These are phyloP conservation scores for Tolypocladium ophioglossoides DNA, from an alignment of 2,329 filamentous ascomycete species.

Conservation along the genomic window DNA sequence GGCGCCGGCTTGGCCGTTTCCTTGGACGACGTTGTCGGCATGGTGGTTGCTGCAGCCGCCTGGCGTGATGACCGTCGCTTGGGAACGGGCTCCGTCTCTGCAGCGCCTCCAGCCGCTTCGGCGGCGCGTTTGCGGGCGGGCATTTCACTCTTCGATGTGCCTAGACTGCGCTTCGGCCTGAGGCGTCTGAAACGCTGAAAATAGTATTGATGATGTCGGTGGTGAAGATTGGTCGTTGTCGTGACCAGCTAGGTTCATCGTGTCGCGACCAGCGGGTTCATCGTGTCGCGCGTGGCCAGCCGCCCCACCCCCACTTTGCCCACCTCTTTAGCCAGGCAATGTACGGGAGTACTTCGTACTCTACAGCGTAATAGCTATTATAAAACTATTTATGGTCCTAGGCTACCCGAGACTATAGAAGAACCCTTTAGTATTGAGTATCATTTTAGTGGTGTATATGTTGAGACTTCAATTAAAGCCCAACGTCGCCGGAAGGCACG, in stretches of 20 bases:
- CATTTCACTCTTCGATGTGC: not conserved
- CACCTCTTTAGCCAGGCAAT: too few species aligned
- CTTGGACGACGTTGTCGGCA: not conserved
- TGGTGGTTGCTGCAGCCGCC: slow-evolving; percentile 4
- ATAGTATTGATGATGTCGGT: not conserved
- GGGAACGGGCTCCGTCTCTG: slow-evolving; percentile 9
- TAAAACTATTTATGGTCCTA: too few species aligned
- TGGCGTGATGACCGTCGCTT: slow-evolving; percentile 19
- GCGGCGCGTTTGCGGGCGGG: not conserved
- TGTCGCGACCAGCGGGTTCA: not conserved
- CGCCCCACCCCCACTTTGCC: too few species aligned
- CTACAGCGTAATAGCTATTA: too few species aligned
- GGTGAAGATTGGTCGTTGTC: not conserved
- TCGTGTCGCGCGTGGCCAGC: not conserved
- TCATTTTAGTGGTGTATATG: too few species aligned
- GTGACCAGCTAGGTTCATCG: not conserved
- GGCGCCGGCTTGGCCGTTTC: not conserved
- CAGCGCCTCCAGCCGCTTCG: not conserved
- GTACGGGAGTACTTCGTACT: too few species aligned
- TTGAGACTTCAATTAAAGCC: too few species aligned
- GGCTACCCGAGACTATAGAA: too few species aligned
- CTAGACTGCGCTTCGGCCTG: too few species aligned
- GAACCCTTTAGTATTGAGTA: too few species aligned
- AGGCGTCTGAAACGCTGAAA: accelerated
- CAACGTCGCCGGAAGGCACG: too few species aligned